Evolutionary conservation across 2,329 filamentous ascomycete genomes (phyloP).

Genomic region (Fusarium floridanum): DNA sequence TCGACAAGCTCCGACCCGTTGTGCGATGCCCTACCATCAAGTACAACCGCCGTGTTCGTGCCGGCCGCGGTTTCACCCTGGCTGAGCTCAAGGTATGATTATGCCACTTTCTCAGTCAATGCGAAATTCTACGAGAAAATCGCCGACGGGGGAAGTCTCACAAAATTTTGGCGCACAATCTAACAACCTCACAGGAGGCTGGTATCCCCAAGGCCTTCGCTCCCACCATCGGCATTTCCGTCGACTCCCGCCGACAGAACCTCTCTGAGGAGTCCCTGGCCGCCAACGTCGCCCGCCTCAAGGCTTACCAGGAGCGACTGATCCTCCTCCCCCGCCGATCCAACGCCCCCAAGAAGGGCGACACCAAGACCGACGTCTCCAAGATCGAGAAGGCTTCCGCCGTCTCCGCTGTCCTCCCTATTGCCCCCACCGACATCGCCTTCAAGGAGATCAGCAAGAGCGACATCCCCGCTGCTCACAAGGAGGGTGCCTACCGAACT

Average conservation of each 20-base stretch:
- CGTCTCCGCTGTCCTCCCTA: slow-evolving; percentile 72
- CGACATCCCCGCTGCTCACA: slow-evolving; percentile 79
- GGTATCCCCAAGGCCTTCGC: slow-evolving; percentile 95
- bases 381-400: slow-evolving; percentile 71
- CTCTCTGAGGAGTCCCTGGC: slow-evolving; percentile 94
- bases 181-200: slow-evolving; percentile 78
- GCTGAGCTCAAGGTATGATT: slow-evolving; percentile 93
- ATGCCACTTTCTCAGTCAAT: slow-evolving; percentile 2
- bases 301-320: slow-evolving; percentile 95
- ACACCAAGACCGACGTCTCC: slow-evolving; percentile 84
- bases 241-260: slow-evolving; percentile 97
- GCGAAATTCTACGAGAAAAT: not conserved
- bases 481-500: slow-evolving; percentile 88
- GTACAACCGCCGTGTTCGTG: slow-evolving; percentile 98
- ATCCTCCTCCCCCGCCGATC: slow-evolving; percentile 98
- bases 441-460: slow-evolving; percentile 84
- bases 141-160: not conserved
- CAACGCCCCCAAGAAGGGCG: slow-evolving; percentile 93
- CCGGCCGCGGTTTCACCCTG: slow-evolving; percentile 97
- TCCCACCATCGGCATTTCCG: slow-evolving; percentile 94
- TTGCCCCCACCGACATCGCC: slow-evolving; percentile 74
- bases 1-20: slow-evolving; percentile 96
- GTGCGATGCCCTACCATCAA: slow-evolving; percentile 98
- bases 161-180: slow-evolving; percentile 36
- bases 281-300: slow-evolving; percentile 96